Evolutionary conservation across 768 basidiomycete genomes (phyloP), one percentile per base, ranked within the genome.

Genomic region (Mycena vulgaris): DNA sequence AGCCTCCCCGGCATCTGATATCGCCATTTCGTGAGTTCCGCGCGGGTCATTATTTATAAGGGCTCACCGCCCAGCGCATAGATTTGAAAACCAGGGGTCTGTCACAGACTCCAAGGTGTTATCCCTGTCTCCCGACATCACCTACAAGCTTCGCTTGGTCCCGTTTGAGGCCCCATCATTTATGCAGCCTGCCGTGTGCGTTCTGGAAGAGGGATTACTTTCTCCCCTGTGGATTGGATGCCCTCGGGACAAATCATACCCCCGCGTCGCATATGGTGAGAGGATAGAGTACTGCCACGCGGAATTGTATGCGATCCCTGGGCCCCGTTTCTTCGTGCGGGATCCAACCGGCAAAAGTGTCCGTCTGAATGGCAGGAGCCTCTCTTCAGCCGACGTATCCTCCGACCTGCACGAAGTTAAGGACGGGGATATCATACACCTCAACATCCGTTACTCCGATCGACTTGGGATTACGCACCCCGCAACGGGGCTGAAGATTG

Each of bases 141-240:
- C 35, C n/a, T 35, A 56, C 25, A 19, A 11, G 31, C 23, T 56
- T 56, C 35, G 53, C 25, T 56, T 56, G 53, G 35, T 56, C 35
- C 53, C 53, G 35, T 35, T 56, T n/a, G n/a, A 56, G 53, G 33
- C 53, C 23, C 35, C 53, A n/a, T 56, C 53, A 39, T 56, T 56
- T 16, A 37, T 56, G 23, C 35, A 56, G 25, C 35, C 53, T 5
- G 35, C 37, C 11, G 35, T 56, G 35, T 56, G 33, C 35, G 53
- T 37, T 33, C 23, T 56, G n/a, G 35, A 10, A n/a, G 53, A 56
- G 23, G 53, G 53, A 56, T 56, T 56, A 25, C 23, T 10, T 56
- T 39, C 53, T 39, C 53, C 53, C 3, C 35, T 56, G 53, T 25
- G 35, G 35, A 39, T 56, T 21, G 53, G 53, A 39, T 56, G 53